Base-by-base conservation (phyloP, 1,284 basidiomycete species). In the Pisolithus thermaeus region DNA sequence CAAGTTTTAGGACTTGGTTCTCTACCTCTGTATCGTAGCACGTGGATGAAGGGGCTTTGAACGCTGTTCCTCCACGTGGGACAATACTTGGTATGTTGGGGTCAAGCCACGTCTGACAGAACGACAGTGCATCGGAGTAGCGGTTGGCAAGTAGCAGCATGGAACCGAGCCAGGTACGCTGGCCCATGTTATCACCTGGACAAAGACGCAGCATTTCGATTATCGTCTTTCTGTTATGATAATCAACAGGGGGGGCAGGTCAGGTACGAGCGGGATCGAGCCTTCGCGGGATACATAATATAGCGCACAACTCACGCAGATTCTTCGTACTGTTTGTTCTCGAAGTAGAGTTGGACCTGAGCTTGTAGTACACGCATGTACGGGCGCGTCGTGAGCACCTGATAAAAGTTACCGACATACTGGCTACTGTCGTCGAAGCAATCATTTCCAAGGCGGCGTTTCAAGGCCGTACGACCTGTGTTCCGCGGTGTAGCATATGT, bases 331-430 rank as follows among this genome's bases (percentile, higher is more conserved):
- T 63, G 58, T 28, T 59, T 59, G 5, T 58, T 61, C 45, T 72
- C 66, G 51, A 70, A 67, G 40, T 68, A 67, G 2, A 70, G 43
- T 1, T 68, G 61, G 3, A 71, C 69, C 18, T 71, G 61, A 3
- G 69, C 70, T 47, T 70, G 69, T 1, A 74, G 58, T 4, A 74
- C 63, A 11, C 73, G 71, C 70, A 76, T 75, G 56, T 75, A 76
- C 0, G 73, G 74, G 3, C 74, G 63, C 2, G 74, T 74, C 52
- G 70, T 67, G 3, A 72, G 18, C 9, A 74, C 56, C 4, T 56
- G 54, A 69, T 72, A 73, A 56, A 73, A 76, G 9, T 63, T 48
- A 3, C 70, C 72, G 8, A 69, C 68, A 27, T 61, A 47, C 9
- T 64, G 53, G 20, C 65, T 57, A 11, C 58, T 58, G 46, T 72